Percentiles rank a stretch among this genome's conserved stretches.
These are phyloP conservation scores for Mortierella polycephala DNA, from an alignment of 371 early-diverging fungal species.

Conservation along the genomic window DNA sequence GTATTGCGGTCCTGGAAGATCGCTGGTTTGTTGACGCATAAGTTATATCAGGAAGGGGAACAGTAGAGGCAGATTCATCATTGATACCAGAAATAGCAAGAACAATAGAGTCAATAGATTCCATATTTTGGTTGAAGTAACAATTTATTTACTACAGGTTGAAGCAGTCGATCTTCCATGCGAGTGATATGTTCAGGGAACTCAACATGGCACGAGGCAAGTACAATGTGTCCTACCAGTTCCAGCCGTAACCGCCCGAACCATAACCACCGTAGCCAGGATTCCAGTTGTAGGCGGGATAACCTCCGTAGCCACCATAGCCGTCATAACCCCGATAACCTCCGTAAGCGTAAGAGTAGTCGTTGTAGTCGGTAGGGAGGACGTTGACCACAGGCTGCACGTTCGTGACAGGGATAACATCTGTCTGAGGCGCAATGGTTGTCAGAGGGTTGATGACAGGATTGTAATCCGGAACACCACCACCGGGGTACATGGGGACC, in stretches of 20 bases:
- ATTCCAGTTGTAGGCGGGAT: background rate
- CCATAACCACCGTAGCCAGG: slow-evolving; percentile 7
- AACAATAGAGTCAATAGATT: too few relatives aligned
- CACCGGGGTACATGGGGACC: background rate
- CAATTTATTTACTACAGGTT: too few relatives aligned
- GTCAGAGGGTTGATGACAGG: slow-evolving; percentile 16
- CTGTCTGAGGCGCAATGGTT: slow-evolving; percentile 38
- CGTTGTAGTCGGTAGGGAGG: slow-evolving; percentile 34
- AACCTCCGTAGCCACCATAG: slow-evolving; percentile 4
- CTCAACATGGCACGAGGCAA: too few relatives aligned
- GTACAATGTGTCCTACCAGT: too few relatives aligned
- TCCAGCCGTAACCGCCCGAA: background rate
- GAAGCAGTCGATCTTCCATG: too few relatives aligned
- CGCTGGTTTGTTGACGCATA: slow-evolving; percentile 43
- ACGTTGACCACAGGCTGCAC: slow-evolving; percentile 42
- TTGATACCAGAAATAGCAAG: too few relatives aligned
- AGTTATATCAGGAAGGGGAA: background rate
- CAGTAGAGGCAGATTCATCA: too few relatives aligned
- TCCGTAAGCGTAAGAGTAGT: slow-evolving; percentile 1
- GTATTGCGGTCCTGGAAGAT: slow-evolving; percentile 80
- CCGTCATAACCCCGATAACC: background rate
- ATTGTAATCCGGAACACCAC: background rate
- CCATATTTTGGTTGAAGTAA: too few relatives aligned
- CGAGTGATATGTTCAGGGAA: too few relatives aligned
- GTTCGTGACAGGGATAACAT: slow-evolving; percentile 34